Evolutionary conservation across 352 stramenopile species (phyloP), one percentile per base, ranked within the genome.

Genomic region (Globisporangium paddicum): DNA sequence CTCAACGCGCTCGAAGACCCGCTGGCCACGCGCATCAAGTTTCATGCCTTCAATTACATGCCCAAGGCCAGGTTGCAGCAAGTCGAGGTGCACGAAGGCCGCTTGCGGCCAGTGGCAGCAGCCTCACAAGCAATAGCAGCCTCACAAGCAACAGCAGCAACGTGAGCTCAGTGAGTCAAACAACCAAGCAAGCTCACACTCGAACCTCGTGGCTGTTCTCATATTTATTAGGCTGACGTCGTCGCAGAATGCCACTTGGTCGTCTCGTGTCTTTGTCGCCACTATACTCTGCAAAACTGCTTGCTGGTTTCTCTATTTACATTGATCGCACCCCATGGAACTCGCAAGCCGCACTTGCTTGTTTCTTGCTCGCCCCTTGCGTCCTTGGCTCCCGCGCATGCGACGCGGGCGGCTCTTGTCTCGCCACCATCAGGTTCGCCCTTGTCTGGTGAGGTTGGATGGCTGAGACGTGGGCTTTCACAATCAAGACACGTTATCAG

Each of bases 11-110:
- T 86, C 10, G 75, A 86, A 23, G 73, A 77, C 26, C 60, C 66
- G 23, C 55, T 66, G 18, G 67, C 73, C 16, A 64, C 89, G 13
- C 80, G 76, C 28, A 77, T 77, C 50, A 84, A 79, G 62, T 92
- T 74, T 56, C 61, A 69, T 0, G 58, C 65, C 6, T 92, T 92
- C 62, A 63, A 71, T 56, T 92, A 89, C 41, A 60, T 58, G 11
- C 68, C 67, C 5, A 86, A 77, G 59, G 58, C 51, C 1, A 63
- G 62, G 9, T 53, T 87, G 16, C 35, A 58, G 28, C 42, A 63
- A 54, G 9, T 52, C 19, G n/a, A 38, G 21, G 21, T 62, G 18
- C 19, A 16, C 32, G 34, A 34, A 16, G 23, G 16, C 10, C n/a
- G 25, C 6, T 38, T 53, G 25, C 26, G 18, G 14, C 46, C 26